Percentiles rank a stretch among this genome's conserved stretches.
Conservation (phyloP, 2,329 filamentous ascomycete genomes). For the Paraphoma chrysanthemicola region DNA sequence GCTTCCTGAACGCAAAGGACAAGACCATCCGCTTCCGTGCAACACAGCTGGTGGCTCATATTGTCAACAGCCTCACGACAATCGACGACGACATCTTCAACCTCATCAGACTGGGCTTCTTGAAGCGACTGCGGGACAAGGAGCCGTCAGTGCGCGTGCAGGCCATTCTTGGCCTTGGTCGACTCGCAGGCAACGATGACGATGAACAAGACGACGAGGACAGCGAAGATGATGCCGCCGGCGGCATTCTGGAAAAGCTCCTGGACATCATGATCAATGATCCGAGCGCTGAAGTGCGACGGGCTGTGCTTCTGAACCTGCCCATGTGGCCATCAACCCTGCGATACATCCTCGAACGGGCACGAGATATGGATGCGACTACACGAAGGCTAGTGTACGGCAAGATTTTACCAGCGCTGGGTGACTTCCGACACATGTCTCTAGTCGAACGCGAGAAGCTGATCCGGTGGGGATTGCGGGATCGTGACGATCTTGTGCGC, state of each 20-base stretch:
- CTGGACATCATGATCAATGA: slow-evolving; percentile 92
- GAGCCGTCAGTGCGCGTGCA: slow-evolving; percentile 91
- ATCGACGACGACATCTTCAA: slow-evolving; percentile 93
- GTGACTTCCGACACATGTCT: slow-evolving; percentile 92
- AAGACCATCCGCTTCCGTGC: slow-evolving; percentile 90
- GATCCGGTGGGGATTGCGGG: slow-evolving; percentile 89
- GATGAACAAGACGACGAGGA: slow-evolving; percentile 69
- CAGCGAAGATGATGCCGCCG: slow-evolving; percentile 69
- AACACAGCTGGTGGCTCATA: slow-evolving; percentile 87
- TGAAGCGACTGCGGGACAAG: slow-evolving; percentile 91
- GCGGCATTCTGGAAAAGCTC: slow-evolving; percentile 80
- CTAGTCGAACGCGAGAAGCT: slow-evolving; percentile 95
- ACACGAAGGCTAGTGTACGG: slow-evolving; percentile 89
- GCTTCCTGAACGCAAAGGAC: slow-evolving; percentile 84
- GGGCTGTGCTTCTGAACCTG: slow-evolving; percentile 88
- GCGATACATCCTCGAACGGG: slow-evolving; percentile 86
- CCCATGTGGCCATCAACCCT: slow-evolving; percentile 83
- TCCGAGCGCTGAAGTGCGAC: slow-evolving; percentile 88
- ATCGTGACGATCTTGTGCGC: slow-evolving; percentile 91
- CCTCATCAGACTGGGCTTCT: slow-evolving; percentile 76
- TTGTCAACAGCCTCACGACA: slow-evolving; percentile 89
- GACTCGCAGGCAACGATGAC: slow-evolving; percentile 74
- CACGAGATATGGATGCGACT: slow-evolving; percentile 83
- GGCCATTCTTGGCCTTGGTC: slow-evolving; percentile 86
- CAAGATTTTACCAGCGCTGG: slow-evolving; percentile 82